Conservation (phyloP, 345 rosid genomes). For the Eucalyptus melliodora region DNA sequence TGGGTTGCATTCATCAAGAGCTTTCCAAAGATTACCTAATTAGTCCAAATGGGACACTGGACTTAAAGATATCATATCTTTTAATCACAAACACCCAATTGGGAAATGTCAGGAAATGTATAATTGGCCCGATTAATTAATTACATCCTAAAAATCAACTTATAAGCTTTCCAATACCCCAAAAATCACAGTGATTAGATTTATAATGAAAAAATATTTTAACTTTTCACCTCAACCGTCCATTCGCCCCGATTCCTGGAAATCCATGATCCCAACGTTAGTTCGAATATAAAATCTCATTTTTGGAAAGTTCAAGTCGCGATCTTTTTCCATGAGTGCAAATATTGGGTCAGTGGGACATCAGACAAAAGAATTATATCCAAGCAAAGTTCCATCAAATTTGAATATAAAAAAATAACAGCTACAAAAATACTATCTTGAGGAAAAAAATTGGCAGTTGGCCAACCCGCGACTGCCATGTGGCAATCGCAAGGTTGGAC, state of each 20-base stretch:
- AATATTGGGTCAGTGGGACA: background rate
- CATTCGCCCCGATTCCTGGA: accelerated
- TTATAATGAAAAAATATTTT: background rate
- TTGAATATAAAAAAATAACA: background rate
- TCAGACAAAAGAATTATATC: background rate
- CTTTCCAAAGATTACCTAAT: background rate
- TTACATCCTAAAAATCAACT: background rate
- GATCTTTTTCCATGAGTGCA: background rate
- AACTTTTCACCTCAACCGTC: background rate
- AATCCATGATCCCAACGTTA: background rate
- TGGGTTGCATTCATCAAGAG: background rate
- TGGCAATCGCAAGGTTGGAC: background rate
- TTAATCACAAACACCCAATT: background rate
- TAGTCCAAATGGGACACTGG: background rate
- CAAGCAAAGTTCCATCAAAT: background rate
- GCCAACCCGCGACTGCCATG: background rate
- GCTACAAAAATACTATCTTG: background rate
- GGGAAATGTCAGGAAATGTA: background rate
- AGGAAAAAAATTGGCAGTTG: background rate
- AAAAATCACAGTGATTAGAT: background rate
- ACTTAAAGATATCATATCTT: background rate
- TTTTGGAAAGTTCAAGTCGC: background rate
- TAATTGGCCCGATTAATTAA: background rate
- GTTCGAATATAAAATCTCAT: background rate
- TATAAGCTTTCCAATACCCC: background rate